These are phyloP conservation scores for Ceratonia siliqua DNA, from an alignment of 306 rosid genomes.

Conservation along the genomic window DNA sequence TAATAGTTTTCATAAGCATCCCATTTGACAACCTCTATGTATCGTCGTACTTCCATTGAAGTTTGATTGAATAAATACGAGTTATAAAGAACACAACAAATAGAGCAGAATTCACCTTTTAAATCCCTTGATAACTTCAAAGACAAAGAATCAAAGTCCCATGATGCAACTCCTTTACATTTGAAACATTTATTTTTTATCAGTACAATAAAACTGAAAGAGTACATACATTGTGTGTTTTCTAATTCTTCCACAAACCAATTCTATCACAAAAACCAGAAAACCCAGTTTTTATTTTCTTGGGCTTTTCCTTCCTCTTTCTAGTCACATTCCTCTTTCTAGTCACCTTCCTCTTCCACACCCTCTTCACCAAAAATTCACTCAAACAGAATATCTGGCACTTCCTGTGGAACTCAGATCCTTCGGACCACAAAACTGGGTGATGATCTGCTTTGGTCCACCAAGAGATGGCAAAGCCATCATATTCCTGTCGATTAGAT, in stretches of 20 bases:
- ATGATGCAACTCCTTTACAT: conserved; percentile 2
- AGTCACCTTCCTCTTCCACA: conserved; percentile 43
- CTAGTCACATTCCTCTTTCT: conserved; percentile 31
- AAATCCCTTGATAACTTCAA: conserved; percentile 4
- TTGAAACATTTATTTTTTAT: not conserved
- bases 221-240: not conserved
- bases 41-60: not conserved
- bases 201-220: not conserved
- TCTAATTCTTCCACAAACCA: conserved; percentile 46
- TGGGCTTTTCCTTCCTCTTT: conserved; percentile 30
- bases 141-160: not conserved
- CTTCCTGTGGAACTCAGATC: conserved; percentile 5
- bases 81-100: not conserved
- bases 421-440: too few species aligned
- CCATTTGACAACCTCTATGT: not conserved
- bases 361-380: too few species aligned
- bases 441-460: conserved; percentile 52
- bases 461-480: conserved; percentile 48
- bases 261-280: conserved; percentile 33
- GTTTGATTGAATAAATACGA: conserved; percentile 1
- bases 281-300: conserved; percentile 36
- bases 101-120: not conserved
- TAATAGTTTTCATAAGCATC: not conserved
- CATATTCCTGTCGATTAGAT: conserved; percentile 60
- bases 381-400: too few species aligned